phyloP scores from a whole-genome alignment of 1,284 basidiomycete species.

The Tilletiaria anomala region DNA sequence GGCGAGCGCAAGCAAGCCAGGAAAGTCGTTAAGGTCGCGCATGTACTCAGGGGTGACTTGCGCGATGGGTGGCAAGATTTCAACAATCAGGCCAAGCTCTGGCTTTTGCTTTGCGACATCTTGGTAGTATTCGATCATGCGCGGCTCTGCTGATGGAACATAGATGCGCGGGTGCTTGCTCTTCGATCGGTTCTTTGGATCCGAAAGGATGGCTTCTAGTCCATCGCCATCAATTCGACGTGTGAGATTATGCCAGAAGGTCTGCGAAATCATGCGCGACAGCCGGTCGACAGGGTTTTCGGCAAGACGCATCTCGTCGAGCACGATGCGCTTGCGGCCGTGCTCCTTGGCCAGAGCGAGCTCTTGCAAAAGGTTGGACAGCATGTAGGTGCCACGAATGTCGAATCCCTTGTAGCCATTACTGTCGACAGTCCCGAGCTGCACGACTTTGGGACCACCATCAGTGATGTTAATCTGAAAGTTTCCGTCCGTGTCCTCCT shows the following conservation, averaged over 20 bases:
- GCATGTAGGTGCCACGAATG: slow-evolving; percentile 66
- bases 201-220: slow-evolving; percentile 85
- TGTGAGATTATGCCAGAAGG: slow-evolving; percentile 95
- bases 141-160: slow-evolving; percentile 76
- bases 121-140: slow-evolving; percentile 82
- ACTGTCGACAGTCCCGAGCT: slow-evolving; percentile 85
- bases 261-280: slow-evolving; percentile 93
- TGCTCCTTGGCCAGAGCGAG: slow-evolving; percentile 92
- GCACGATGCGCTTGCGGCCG: slow-evolving; percentile 82
- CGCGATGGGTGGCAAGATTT: slow-evolving; percentile 59
- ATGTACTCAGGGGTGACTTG: slow-evolving; percentile 78
- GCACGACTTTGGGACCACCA: slow-evolving; percentile 88
- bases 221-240: slow-evolving; percentile 93
- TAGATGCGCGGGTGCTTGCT: slow-evolving; percentile 62
- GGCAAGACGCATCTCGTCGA: slow-evolving; percentile 88
- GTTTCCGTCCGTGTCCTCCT: slow-evolving; percentile 94
- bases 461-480: slow-evolving; percentile 91
- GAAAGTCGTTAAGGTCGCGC: slow-evolving; percentile 80
- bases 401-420: slow-evolving; percentile 75
- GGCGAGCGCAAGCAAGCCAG: slow-evolving; percentile 82
- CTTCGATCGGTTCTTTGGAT: slow-evolving; percentile 60
- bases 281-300: slow-evolving; percentile 95
- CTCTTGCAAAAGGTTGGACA: slow-evolving; percentile 96
- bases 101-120: slow-evolving; percentile 42
- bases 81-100: slow-evolving; percentile 77